Base-by-base conservation (phyloP, 2,329 filamentous ascomycete species). In the Diaporthe destruens region DNA sequence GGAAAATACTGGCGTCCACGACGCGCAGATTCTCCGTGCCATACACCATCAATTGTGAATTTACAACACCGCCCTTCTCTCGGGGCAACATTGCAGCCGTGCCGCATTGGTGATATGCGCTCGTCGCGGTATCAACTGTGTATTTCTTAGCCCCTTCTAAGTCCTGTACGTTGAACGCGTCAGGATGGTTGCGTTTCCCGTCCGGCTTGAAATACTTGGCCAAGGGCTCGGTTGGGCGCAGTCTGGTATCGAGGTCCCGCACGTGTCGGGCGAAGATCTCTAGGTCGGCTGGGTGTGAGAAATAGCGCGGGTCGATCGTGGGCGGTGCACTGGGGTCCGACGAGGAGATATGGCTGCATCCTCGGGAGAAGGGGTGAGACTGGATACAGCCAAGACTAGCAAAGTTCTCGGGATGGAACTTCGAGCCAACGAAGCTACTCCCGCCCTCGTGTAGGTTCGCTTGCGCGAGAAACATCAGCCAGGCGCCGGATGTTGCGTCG, bases 241-340 rank as follows among this genome's bases (percentile, higher is more conserved):
- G 54, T 42, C 69, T 78, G 32, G 56, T 65, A 2, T 79, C 77
- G 55, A 83, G 75, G 72, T 80, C 75, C 34, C 79, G 81, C 1
- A 81, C 76, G 14, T 81, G 80, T 1, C 76, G 74, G 1, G 77
- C 79, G 29, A 86, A 81, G 44, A 77, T 85, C 78, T 87, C 86
- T 51, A 89, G 77, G 74, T 88, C 87, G 61, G 86, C 82, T 5
- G 86, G 85, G 70, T 87, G 78, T 12, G 83, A 85, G 74, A 90
- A 84, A 79, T 84, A 89, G 18, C 85, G 83, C 20, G 86, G 85
- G 72, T 88, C 84, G 66, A 90, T 88, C 34, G 86, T 82, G 1
- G 84, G 82, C 36, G 81, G 79, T 20, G 83, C 83, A n/a, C 79
- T 78, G 4, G 83, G 79, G 47, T 84, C 81, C 1, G 82, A 71